phyloP scores from a whole-genome alignment of 1,284 basidiomycete genomes.

The Rhodotorula sp. region DNA sequence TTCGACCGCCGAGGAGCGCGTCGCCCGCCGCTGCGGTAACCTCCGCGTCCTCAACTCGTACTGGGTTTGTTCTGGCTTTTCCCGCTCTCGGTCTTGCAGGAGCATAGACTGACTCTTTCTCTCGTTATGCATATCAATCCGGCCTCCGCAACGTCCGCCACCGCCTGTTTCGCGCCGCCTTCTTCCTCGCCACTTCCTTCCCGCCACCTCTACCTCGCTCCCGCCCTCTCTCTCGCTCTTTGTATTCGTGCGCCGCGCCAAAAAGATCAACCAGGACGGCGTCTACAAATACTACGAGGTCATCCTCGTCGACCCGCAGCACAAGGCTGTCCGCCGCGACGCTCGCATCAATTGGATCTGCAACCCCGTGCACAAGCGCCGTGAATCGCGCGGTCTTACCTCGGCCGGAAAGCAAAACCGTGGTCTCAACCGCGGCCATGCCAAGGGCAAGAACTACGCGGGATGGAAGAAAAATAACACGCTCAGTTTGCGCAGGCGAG shows the following conservation, averaged over 20 bases:
- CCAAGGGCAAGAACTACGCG: conserved; percentile 70
- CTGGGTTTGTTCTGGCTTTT: conserved; percentile 58
- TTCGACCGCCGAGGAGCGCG: conserved; percentile 95
- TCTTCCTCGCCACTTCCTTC: no score
- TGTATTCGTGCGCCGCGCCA: no score
- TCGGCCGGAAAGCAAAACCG: conserved; percentile 91
- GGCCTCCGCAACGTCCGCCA: no score
- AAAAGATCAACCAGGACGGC: no score
- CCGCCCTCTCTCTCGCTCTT: no score
- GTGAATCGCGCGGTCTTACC: conserved; percentile 96
- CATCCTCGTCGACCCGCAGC: conserved; percentile 83
- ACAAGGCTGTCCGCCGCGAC: conserved; percentile 79
- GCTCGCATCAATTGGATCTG: conserved; percentile 98
- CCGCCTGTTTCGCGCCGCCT: no score
- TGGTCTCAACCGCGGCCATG: conserved; percentile 91
- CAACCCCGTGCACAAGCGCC: conserved; percentile 97
- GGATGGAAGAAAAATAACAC: conserved; percentile 84
- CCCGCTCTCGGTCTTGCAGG: no score
- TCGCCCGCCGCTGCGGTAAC: conserved; percentile 93
- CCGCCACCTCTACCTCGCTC: no score
- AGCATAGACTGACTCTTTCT: no score
- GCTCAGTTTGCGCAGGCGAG: no score
- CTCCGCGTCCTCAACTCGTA: conserved; percentile 84
- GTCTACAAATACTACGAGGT: conserved; percentile 80
- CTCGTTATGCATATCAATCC: no score